Evolutionary conservation across 192 early-diverging fungal species (phyloP).

Genomic region (Coemansia reversa): DNA sequence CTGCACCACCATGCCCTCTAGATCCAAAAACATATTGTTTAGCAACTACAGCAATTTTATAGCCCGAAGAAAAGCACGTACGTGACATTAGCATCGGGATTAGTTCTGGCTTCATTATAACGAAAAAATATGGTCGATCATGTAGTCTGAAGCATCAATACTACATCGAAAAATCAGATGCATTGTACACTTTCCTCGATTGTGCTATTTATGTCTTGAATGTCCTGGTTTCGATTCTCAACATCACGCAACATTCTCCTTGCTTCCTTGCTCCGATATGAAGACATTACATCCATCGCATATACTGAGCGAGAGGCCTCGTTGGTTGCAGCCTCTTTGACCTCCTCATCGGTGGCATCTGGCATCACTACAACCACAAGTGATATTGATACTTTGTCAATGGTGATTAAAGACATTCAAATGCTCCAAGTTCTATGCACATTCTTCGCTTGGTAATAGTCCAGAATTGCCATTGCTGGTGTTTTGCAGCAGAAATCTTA

Average conservation of each 20-base stretch:
- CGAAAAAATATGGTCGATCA: not conserved
- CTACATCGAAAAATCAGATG: not conserved
- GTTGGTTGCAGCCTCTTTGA: constrained; percentile 32
- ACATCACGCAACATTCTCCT: constrained; percentile 48
- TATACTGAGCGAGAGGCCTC: constrained; percentile 44
- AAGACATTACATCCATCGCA: constrained; percentile 55
- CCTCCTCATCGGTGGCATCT: constrained; percentile 50
- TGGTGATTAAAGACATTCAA: not conserved
- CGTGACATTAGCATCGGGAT: not conserved
- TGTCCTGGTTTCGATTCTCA: constrained; percentile 47
- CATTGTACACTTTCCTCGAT: constrained; percentile 36
- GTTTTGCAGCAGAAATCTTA: constrained; percentile 10
- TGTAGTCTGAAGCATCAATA: not conserved
- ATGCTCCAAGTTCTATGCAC: not conserved
- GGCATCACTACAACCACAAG: constrained; percentile 30
- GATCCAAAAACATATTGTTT: constrained; percentile 48
- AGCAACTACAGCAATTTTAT: constrained; percentile 27
- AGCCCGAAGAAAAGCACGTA: not conserved
- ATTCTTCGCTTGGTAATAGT: not conserved
- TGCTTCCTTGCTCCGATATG: constrained; percentile 42
- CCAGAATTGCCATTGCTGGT: not conserved
- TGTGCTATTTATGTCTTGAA: constrained; percentile 40
- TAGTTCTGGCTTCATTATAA: not conserved
- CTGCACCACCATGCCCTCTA: constrained; percentile 37
- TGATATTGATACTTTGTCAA: not conserved